Conservation (phyloP, 192 early-diverging fungal genomes). For the Neocallimastix lanati region DNA sequence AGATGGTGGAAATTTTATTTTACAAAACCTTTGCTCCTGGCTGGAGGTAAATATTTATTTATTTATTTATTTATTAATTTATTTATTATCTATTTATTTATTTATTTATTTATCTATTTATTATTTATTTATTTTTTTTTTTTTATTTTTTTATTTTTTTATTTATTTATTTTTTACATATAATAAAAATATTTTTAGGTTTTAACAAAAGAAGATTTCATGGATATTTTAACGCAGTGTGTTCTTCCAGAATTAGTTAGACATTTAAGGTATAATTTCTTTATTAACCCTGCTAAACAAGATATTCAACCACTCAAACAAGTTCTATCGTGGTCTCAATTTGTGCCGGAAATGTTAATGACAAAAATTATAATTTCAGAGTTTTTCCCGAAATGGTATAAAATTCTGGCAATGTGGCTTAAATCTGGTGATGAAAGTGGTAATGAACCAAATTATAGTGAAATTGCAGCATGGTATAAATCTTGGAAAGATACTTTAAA, state of each 20-base stretch:
- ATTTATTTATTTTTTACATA: no score
- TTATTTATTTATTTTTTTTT: neutral
- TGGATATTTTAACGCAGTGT: neutral
- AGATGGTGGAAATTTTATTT: neutral
- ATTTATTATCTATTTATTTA: no score
- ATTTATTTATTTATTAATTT: no score
- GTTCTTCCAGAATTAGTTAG: conserved; percentile 47
- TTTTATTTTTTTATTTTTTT: neutral
- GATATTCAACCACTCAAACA: conserved; percentile 40
- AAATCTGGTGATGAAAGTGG: conserved; percentile 8
- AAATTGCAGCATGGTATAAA: conserved; percentile 50
- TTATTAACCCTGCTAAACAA: conserved; percentile 55
- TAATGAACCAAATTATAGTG: conserved; percentile 22
- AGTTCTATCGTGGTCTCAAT: conserved; percentile 40
- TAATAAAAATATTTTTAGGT: neutral
- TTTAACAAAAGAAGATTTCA: neutral
- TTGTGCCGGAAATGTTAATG: conserved; percentile 27
- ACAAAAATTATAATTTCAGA: conserved; percentile 47
- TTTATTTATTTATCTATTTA: no score
- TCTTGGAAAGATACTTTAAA: conserved; percentile 40
- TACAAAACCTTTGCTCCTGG: neutral
- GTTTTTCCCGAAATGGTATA: conserved; percentile 65
- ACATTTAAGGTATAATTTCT: conserved; percentile 36
- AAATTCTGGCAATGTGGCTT: conserved; percentile 52
- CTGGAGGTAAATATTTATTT: neutral